A percentile compares a stretch with the other conserved stretches of the same genome.
Evolutionary conservation across 2,329 filamentous ascomycete genomes (phyloP).

Genomic region (Talaromyces sp.): DNA sequence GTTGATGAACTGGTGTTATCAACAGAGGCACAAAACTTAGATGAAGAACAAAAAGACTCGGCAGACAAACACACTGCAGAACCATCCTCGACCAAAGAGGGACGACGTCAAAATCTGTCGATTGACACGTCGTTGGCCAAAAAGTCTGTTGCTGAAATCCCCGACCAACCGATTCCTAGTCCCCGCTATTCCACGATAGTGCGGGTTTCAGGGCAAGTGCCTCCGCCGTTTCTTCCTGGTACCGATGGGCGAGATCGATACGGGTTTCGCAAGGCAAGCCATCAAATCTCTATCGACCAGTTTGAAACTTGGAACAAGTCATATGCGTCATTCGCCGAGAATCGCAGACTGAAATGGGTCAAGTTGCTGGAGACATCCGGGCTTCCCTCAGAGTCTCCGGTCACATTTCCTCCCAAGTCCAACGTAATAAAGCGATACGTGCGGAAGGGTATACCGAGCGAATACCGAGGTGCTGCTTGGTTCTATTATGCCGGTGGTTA

Average conservation of each 20-base stretch:
- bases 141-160: not conserved
- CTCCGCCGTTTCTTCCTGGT: conserved; percentile 28
- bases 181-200: conserved; percentile 23
- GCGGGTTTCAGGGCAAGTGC: conserved; percentile 29
- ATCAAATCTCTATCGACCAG: conserved; percentile 68
- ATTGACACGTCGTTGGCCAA: conserved; percentile 1
- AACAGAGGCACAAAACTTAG: not conserved
- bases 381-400: conserved; percentile 65
- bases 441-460: conserved; percentile 86
- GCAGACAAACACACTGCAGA: conserved; percentile 8
- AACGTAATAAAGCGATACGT: conserved; percentile 85
- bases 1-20: not conserved
- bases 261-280: conserved; percentile 83
- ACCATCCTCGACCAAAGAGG: conserved; percentile 5
- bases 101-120: conserved; percentile 4
- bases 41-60: not conserved
- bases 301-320: conserved; percentile 75
- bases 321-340: conserved; percentile 70
- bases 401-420: conserved; percentile 71
- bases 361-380: conserved; percentile 70
- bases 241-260: conserved; percentile 65
- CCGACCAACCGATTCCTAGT: conserved; percentile 15
- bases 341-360: conserved; percentile 77
- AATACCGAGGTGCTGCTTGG: conserved; percentile 94
- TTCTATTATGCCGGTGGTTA: conserved; percentile 93